phyloP scores from a whole-genome alignment of 257 asterid species.

The Nicotiana otophora region DNA sequence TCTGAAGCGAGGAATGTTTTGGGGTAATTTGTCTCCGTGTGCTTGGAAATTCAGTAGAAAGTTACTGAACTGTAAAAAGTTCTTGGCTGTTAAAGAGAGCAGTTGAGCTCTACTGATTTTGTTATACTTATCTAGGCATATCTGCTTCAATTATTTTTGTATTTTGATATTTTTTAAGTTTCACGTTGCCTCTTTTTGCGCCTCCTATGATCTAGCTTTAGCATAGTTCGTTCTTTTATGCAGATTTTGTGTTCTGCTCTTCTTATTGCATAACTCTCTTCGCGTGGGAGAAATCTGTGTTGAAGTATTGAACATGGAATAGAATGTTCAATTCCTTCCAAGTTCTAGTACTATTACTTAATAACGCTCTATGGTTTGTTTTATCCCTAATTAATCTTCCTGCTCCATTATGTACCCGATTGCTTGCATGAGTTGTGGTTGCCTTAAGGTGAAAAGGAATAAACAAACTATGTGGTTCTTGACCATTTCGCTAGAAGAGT shows the following conservation, averaged over 20 bases:
- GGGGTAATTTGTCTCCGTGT: neutral
- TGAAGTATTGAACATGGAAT: neutral
- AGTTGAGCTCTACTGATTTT: neutral
- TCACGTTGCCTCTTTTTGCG: neutral
- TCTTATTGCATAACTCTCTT: too few relatives aligned
- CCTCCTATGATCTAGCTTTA: neutral
- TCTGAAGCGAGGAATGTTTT: neutral
- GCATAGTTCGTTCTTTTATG: neutral
- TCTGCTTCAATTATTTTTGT: neutral
- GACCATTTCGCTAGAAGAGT: neutral
- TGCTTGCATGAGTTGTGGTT: neutral
- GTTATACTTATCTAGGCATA: neutral
- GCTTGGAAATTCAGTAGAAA: neutral
- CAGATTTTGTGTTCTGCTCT: neutral
- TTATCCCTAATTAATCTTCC: neutral
- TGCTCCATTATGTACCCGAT: neutral
- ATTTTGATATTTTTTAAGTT: neutral
- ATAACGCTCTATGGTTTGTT: neutral
- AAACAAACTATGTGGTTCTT: neutral
- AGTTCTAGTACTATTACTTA: neutral
- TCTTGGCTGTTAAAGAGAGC: neutral
- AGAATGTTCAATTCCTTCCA: neutral
- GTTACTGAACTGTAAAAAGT: neutral
- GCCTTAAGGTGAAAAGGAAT: neutral
- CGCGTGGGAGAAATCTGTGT: neutral